These are phyloP conservation scores for Aureobasidium leucospermi DNA, from an alignment of 2,329 filamentous ascomycete genomes.

Conservation along the genomic window DNA sequence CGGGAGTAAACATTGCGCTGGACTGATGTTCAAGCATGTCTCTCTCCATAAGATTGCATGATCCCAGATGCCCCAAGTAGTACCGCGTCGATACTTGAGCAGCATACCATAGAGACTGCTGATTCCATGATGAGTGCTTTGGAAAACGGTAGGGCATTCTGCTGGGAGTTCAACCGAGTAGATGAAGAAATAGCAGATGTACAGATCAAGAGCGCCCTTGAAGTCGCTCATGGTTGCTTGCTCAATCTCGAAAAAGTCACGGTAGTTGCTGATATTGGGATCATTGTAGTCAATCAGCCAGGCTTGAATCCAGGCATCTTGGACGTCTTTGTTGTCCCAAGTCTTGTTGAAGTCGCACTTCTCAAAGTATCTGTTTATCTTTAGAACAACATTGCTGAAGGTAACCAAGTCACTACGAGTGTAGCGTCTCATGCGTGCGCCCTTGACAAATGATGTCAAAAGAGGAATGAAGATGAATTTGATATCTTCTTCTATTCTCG, in stretches of 20 bases:
- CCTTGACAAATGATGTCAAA: conserved; percentile 43
- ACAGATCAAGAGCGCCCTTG: conserved; percentile 27
- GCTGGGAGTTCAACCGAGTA: conserved; percentile 45
- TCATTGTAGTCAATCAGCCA: conserved; percentile 40
- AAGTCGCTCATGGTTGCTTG: conserved; percentile 29
- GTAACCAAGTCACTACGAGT: conserved; percentile 37
- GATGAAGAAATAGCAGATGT: conserved; percentile 39
- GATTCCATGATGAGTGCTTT: conserved; percentile 50
- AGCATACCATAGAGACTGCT: conserved; percentile 49
- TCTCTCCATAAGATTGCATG: conserved; percentile 52
- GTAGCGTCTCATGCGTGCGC: conserved; percentile 40
- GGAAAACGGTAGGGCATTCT: conserved; percentile 46
- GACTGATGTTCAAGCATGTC: conserved; percentile 26
- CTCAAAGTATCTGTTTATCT: conserved; percentile 45
- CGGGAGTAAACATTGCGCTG: conserved; percentile 34
- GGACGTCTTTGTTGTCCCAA: conserved; percentile 40
- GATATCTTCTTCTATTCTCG: conserved; percentile 39
- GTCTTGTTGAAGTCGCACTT: conserved; percentile 43
- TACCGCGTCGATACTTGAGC: conserved; percentile 48
- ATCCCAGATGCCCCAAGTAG: conserved; percentile 51
- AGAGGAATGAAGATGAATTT: conserved; percentile 48
- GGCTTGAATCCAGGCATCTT: conserved; percentile 39
- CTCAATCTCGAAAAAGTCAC: conserved; percentile 28
- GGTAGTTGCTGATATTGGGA: conserved; percentile 26
- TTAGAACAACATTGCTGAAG: conserved; percentile 42